Base-by-base conservation (phyloP, 2,329 filamentous ascomycete species). In the Microcyclosporella mali region DNA sequence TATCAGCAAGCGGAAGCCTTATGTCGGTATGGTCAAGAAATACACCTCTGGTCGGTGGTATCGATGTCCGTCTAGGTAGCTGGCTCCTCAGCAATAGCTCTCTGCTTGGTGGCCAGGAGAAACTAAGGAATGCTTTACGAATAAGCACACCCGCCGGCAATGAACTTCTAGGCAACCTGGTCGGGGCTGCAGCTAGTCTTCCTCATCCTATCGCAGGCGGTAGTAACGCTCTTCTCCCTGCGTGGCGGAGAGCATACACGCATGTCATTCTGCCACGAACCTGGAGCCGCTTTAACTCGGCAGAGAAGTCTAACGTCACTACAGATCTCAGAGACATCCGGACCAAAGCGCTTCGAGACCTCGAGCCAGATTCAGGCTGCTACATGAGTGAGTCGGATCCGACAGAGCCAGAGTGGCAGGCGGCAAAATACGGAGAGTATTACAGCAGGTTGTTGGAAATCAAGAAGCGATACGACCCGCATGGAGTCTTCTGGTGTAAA, bases 321-420 rank as follows among this genome's bases (percentile, higher is more conserved):
- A 38, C 41, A 3, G 33, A 29, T 10, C 36, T 52, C 9, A 34
- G 42, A 16, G 40, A 45, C 10, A 17, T 42, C 11, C 18, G 28
- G 12, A 30, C 39, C 4, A 39, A 37, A 10, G 45, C 32, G 33
- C 43, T 75, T 3, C 63, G 62, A 29, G 45, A 66, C 6, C 50
- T 77, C 12, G 63, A 67, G 7, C 60, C 69, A 56, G 16, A 66
- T 58, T 33, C 66, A 59, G 33, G 67, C 16, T 63, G 67, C 6
- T 74, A 74, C 50, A 52, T 72, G 44, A 74, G 71, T 47, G 72
- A 73, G 53, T 72, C 69, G 38, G 45, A 63, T 44, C 47, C 57
- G 2, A 58, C 62, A 15, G 63, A 65, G 40, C 53, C 57, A 11
- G 49, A 65, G 34, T 68, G 60, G 58, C 58, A 61, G 42, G 44